Base-by-base conservation (phyloP, 2,329 filamentous ascomycete species). In the Emergomyces orientalis region DNA sequence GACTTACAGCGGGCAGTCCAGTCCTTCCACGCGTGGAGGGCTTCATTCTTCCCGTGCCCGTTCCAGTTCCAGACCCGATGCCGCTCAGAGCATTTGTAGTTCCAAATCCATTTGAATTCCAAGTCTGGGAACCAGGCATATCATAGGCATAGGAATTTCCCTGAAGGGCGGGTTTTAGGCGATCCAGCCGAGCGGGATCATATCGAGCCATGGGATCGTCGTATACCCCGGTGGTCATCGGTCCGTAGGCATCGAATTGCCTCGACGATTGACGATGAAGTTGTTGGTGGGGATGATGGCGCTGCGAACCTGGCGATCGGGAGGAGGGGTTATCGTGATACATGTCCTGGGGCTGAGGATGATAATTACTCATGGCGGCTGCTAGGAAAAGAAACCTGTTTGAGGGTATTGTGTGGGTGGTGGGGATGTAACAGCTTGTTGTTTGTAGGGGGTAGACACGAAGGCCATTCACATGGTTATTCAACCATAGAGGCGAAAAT, bases 61-160 rank as follows among this genome's bases (percentile, higher is more conserved):
- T 80, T 82, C 57, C 81, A 78, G 63, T 77, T 77, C 66, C 83
- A 80, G 73, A 86, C 73, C 70, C 87, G 78, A 72, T 82, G 76
- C 69, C 84, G 80, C 86, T 87, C 68, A 92, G 81, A 66, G 84
- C 77, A 70, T 82, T 84, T 69, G 84, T 83, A 68, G 82, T 86
- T 62, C 86, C 85, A 67, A 91, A 89, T 56, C 85, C 87, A 70
- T 83, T 84, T 60, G 90, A 87, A 73, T 87, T 90, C 91, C 91
- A 96, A 25, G 88, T 86, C 71, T 91, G 88, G n/a, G 83, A 81
- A n/a, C 78, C 77, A 63, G 80, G 78, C 72, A 86, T 85, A 71
- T 91, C 90, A 69, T 92, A 88, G 63, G 81, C 83, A 66, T 90
- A 88, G 60, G 79, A 79, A 63, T 81, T 84, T 63, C 79, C 80